Percentiles rank a stretch among this genome's conserved stretches.
These are phyloP conservation scores for Boechera stricta DNA, from an alignment of 345 rosid genomes.

Conservation along the genomic window DNA sequence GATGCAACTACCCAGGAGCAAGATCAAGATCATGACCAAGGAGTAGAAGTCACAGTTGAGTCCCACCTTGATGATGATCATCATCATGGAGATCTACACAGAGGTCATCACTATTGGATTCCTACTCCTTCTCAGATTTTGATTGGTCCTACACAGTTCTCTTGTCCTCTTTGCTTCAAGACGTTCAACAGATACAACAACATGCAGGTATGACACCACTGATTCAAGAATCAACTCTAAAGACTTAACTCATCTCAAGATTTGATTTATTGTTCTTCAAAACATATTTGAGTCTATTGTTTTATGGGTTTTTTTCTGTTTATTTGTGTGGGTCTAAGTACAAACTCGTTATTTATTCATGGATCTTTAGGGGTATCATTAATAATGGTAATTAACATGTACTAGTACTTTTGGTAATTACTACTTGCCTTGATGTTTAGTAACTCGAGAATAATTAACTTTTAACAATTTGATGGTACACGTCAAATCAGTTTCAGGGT, in stretches of 20 bases:
- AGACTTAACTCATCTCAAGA: not conserved
- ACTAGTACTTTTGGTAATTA: conserved; percentile 26
- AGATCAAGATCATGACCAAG: conserved; percentile 25
- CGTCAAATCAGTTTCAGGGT: conserved; percentile 41
- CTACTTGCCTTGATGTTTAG: conserved; percentile 27
- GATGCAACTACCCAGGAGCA: conserved; percentile 4
- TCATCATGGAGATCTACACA: conserved; percentile 19
- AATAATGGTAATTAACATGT: conserved; percentile 10
- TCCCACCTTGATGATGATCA: conserved; percentile 15
- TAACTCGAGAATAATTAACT: conserved; percentile 28
- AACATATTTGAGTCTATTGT: not conserved
- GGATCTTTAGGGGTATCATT: conserved; percentile 9
- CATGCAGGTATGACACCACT: conserved; percentile 24
- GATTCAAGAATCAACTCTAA: not conserved
- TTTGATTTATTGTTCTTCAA: conserved; percentile 22
- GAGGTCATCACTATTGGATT: conserved; percentile 24
- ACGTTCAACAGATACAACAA: conserved; percentile 32
- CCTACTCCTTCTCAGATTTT: conserved; percentile 25
- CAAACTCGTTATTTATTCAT: conserved; percentile 18
- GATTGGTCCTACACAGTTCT: conserved; percentile 31
- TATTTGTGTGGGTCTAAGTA: not conserved
- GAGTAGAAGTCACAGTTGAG: conserved; percentile 11
- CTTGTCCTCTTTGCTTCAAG: conserved; percentile 28
- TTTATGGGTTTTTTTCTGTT: not conserved
- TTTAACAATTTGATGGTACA: conserved; percentile 34